Conservation (phyloP, 192 early-diverging fungal genomes). For the Coemansia sp. region DNA sequence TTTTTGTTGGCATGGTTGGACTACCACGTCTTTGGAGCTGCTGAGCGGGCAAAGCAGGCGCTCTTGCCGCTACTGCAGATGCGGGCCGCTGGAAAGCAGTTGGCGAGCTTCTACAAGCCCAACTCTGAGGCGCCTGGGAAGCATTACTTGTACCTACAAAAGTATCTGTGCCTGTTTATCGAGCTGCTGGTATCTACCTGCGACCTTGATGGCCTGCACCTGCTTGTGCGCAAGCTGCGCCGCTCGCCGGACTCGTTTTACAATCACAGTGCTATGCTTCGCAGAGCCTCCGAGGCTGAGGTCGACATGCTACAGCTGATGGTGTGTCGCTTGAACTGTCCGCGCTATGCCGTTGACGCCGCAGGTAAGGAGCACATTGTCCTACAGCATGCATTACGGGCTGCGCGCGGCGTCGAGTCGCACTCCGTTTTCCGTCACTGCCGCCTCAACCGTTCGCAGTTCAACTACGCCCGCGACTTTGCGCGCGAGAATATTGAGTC, state of each 20-base stretch:
- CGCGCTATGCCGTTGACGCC: conserved; percentile 30
- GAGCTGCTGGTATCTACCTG: conserved; percentile 33
- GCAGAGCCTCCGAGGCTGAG: conserved; percentile 15
- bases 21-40: conserved; percentile 20
- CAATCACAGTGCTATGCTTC: conserved; percentile 7
- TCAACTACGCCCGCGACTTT: conserved; percentile 42
- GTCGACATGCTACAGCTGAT: conserved; percentile 22
- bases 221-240: conserved; percentile 43
- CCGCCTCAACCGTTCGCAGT: conserved; percentile 33
- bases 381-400: conserved; percentile 17
- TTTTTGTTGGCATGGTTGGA: conserved; percentile 49
- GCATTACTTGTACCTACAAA: conserved; percentile 54
- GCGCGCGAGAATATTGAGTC: conserved; percentile 40
- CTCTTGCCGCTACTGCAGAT: conserved; percentile 42
- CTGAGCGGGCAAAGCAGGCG: conserved; percentile 38
- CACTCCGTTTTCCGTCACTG: conserved; percentile 44
- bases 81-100: conserved; percentile 38
- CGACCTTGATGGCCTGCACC: conserved; percentile 32
- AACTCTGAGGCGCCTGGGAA: conserved; percentile 51
- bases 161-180: conserved; percentile 41
- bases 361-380: conserved; percentile 34
- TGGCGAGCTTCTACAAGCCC: conserved; percentile 53
- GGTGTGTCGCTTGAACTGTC: conserved; percentile 36
- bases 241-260: conserved; percentile 36
- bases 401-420: not conserved